Conservation (phyloP, 768 basidiomycete species). For the Amanita pallidorosea region DNA sequence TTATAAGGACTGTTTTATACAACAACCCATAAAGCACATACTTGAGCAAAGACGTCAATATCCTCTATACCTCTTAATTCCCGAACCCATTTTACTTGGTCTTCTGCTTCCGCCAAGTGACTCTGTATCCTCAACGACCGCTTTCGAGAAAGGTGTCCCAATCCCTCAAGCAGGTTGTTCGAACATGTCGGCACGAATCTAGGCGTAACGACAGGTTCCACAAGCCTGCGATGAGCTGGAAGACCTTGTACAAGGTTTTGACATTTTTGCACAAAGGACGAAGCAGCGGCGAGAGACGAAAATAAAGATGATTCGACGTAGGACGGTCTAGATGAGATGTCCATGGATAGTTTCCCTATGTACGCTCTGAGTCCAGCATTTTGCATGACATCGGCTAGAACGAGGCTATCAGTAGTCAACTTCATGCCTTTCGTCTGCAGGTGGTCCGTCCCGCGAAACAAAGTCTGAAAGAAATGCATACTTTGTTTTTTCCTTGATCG, state of each 20-base stretch:
- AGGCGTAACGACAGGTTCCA: slow-evolving; percentile 80
- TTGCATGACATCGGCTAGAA: slow-evolving; percentile 70
- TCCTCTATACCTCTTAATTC: slow-evolving; percentile 52
- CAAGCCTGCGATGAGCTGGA: slow-evolving; percentile 35
- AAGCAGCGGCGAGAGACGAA: slow-evolving; percentile 38
- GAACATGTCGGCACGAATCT: slow-evolving; percentile 88
- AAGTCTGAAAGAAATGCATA: slow-evolving; percentile 20
- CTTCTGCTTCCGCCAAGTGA: slow-evolving; percentile 74
- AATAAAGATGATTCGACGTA: slow-evolving; percentile 56
- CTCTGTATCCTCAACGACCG: slow-evolving; percentile 57
- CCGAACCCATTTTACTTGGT: slow-evolving; percentile 65
- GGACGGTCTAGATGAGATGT: slow-evolving; percentile 57
- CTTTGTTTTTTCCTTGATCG: slow-evolving; percentile 78
- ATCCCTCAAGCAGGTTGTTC: slow-evolving; percentile 49
- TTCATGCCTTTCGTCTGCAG: too few relatives aligned
- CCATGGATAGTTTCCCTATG: slow-evolving; percentile 90
- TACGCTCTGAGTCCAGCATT: slow-evolving; percentile 63
- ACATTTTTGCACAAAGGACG: slow-evolving; percentile 47
- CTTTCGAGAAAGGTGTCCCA: slow-evolving; percentile 42
- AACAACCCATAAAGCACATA: slow-evolving; percentile 16
- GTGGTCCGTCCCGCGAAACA: background rate
- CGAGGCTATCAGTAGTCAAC: slow-evolving; percentile 35
- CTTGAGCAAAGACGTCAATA: slow-evolving; percentile 65
- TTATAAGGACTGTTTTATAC: background rate
- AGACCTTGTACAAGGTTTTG: slow-evolving; percentile 25